Evolutionary conservation across 345 rosid genomes (phyloP).

Genomic region (Boechera divaricarpa): DNA sequence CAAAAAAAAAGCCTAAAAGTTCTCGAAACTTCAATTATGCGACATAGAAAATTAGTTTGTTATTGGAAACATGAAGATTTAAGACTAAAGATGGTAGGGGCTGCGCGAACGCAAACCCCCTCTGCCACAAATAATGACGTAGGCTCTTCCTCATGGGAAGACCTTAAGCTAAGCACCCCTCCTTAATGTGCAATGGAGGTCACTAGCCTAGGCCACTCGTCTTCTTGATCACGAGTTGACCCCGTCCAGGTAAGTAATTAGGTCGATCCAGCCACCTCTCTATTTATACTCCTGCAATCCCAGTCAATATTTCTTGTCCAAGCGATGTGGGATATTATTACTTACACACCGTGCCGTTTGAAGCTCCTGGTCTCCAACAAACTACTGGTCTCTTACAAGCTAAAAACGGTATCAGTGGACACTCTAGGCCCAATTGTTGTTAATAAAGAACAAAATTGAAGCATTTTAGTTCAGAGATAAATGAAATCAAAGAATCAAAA

Average conservation of each 20-base stretch:
- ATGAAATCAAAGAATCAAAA: background rate
- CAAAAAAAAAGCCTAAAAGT: background rate
- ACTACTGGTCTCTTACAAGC: background rate
- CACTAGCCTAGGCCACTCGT: slow-evolving; percentile 25
- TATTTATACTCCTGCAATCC: background rate
- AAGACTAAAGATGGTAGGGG: background rate
- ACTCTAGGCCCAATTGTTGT: too few species aligned
- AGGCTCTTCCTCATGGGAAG: slow-evolving; percentile 22
- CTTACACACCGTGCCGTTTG: background rate
- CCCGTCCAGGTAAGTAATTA: slow-evolving; percentile 16
- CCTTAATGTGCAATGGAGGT: background rate
- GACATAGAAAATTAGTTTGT: too few species aligned
- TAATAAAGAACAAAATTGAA: too few species aligned
- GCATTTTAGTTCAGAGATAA: too few species aligned
- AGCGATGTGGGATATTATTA: slow-evolving; percentile 8
- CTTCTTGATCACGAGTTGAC: slow-evolving; percentile 12
- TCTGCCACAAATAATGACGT: slow-evolving; percentile 23
- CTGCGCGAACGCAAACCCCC: slow-evolving; percentile 20
- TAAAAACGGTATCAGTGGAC: background rate
- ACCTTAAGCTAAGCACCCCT: slow-evolving; percentile 22
- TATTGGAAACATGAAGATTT: too few species aligned
- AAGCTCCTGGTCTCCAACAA: background rate
- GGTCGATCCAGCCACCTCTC: background rate
- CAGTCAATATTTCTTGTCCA: background rate
- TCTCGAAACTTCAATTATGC: background rate